A percentile compares a stretch with the other conserved stretches of the same genome.
These are phyloP conservation scores for Phytophthora brassicae DNA, from an alignment of 352 stramenopile species.

Conservation along the genomic window DNA sequence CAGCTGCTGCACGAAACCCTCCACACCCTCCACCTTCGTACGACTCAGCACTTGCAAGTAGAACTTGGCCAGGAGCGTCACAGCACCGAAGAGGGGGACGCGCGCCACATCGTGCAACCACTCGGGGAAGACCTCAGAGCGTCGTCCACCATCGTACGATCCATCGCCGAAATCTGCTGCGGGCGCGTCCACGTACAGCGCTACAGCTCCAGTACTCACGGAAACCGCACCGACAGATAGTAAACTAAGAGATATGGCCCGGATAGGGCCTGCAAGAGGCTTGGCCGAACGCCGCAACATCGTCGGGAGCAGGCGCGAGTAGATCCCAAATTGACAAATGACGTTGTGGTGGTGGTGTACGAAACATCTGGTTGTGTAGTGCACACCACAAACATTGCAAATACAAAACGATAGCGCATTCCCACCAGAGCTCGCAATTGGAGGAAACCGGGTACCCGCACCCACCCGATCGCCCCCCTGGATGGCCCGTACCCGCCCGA, in stretches of 20 bases:
- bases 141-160: conserved; percentile 39
- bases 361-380: no score
- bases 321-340: no score
- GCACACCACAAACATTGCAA: no score
- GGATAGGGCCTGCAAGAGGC: conserved; percentile 14
- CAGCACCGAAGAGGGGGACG: conserved; percentile 47
- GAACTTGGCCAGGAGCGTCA: conserved; percentile 57
- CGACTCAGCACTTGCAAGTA: conserved; percentile 57
- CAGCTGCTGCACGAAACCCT: conserved; percentile 47
- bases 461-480: no score
- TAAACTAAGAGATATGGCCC: conserved; percentile 25
- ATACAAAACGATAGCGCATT: no score
- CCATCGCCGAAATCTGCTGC: conserved; percentile 57
- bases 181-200: conserved; percentile 68
- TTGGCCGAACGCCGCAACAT: conserved; percentile 36
- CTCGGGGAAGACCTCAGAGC: conserved; percentile 53
- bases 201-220: conserved; percentile 37
- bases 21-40: conserved; percentile 44
- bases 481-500: no score
- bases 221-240: conserved; percentile 28
- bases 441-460: no score
- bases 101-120: conserved; percentile 68
- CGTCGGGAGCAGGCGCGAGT: no score
- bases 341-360: no score
- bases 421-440: no score